phyloP scores from a whole-genome alignment of 2,329 filamentous ascomycete species.

The Fusarium sp. region DNA sequence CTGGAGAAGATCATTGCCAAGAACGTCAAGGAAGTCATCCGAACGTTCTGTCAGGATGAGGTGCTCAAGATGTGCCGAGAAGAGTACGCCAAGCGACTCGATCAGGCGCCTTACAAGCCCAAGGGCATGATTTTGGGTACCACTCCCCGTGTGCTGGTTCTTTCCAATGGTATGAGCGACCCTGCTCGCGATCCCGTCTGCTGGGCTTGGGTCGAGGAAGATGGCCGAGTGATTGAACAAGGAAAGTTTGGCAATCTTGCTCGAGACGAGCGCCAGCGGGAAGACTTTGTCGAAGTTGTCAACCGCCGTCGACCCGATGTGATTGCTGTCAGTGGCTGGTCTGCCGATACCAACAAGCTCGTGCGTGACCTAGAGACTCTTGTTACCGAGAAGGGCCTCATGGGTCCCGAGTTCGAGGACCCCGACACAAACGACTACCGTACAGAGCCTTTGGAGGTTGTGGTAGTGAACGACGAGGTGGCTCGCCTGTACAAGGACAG shows the following conservation, averaged over 20 bases:
- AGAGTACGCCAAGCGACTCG: conserved; percentile 88
- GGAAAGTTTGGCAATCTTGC: conserved; percentile 87
- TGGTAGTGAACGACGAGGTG: conserved; percentile 96
- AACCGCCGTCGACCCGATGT: conserved; percentile 88
- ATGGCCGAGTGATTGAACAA: conserved; percentile 88
- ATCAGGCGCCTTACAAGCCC: conserved; percentile 96
- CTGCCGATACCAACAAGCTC: conserved; percentile 85
- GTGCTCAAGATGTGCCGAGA: conserved; percentile 90
- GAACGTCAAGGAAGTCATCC: conserved; percentile 93
- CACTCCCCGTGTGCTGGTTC: conserved; percentile 83
- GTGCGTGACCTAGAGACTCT: conserved; percentile 84
- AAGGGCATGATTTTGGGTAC: conserved; percentile 93
- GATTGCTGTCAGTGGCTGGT: conserved; percentile 88
- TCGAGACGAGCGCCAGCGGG: conserved; percentile 73
- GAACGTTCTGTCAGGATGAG: conserved; percentile 93
- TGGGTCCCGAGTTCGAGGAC: conserved; percentile 85
- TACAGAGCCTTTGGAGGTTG: conserved; percentile 84
- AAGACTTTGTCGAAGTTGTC: conserved; percentile 82
- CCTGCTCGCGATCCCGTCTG: conserved; percentile 80
- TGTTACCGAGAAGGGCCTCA: conserved; percentile 80
- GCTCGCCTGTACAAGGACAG: conserved; percentile 97
- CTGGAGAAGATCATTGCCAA: conserved; percentile 87
- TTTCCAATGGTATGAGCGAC: conserved; percentile 88
- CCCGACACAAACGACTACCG: conserved; percentile 79
- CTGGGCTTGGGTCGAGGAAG: conserved; percentile 95